Percentiles rank a stretch among this genome's conserved stretches.
Evolutionary conservation across 2,329 filamentous ascomycete species (phyloP).

Genomic region (Tolypocladium pustulatum): DNA sequence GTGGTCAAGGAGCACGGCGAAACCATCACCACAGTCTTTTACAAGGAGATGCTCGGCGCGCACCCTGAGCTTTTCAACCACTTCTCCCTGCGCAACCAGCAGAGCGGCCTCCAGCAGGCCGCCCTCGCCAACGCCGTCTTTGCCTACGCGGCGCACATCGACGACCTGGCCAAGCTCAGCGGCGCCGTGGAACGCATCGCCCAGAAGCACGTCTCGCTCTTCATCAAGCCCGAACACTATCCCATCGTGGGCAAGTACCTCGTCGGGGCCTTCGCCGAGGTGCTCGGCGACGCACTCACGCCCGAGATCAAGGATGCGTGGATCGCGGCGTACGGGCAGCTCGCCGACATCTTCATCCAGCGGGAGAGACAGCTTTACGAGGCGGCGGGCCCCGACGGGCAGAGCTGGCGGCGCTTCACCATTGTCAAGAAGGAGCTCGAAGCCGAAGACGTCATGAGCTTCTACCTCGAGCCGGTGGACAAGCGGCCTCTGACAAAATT

Average conservation of each 20-base stretch:
- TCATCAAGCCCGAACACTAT: constrained; percentile 60
- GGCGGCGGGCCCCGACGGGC: constrained; percentile 27
- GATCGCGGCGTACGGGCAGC: constrained; percentile 59
- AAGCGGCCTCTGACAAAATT: constrained; percentile 45
- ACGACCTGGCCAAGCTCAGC: constrained; percentile 51
- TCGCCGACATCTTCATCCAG: constrained; percentile 61
- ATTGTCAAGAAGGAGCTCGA: constrained; percentile 53
- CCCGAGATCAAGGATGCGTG: constrained; percentile 58
- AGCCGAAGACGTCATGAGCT: constrained; percentile 50
- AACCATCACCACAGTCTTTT: constrained; percentile 62
- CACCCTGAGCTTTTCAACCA: constrained; percentile 57
- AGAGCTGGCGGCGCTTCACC: constrained; percentile 38
- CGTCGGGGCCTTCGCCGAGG: constrained; percentile 54
- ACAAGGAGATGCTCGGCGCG: constrained; percentile 54
- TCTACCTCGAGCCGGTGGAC: constrained; percentile 58
- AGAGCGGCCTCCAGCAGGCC: constrained; percentile 55
- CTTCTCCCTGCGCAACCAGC: constrained; percentile 63
- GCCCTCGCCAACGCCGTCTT: constrained; percentile 60
- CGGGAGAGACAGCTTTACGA: constrained; percentile 54
- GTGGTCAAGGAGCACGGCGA: constrained; percentile 58
- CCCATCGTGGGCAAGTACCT: constrained; percentile 58
- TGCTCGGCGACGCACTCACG: constrained; percentile 59
- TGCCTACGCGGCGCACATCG: constrained; percentile 64
- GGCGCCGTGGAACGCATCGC: constrained; percentile 57
- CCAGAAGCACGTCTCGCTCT: constrained; percentile 66